phyloP scores from a whole-genome alignment of 768 basidiomycete genomes.

The Naganishia onofrii region DNA sequence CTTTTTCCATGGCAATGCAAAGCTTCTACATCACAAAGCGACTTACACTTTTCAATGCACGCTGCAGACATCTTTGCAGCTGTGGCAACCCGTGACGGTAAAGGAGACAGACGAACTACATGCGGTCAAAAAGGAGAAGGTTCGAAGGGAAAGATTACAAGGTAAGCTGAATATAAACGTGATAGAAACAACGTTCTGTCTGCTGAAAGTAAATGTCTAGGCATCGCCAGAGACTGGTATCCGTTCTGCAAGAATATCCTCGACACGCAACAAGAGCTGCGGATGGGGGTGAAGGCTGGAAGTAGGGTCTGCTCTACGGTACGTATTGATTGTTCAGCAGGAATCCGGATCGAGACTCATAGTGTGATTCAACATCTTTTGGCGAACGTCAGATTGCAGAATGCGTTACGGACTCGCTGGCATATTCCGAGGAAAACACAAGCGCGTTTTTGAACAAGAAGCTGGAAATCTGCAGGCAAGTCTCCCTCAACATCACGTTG shows the following conservation, averaged over 20 bases:
- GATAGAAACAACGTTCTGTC: background rate
- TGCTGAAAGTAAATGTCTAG: background rate
- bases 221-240: conserved; percentile 2
- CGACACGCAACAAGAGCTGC: background rate
- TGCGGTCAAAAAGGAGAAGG: background rate
- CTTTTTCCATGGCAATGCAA: no score
- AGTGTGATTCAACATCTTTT: background rate
- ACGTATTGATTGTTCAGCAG: background rate
- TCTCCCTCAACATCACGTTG: no score
- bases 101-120: background rate
- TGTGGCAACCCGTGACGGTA: background rate
- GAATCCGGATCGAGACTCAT: background rate
- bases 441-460: background rate
- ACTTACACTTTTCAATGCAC: background rate
- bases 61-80: background rate
- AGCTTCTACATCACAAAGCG: no score
- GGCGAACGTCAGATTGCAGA: conserved; percentile 4
- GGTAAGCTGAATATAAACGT: background rate
- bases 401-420: conserved; percentile 1
- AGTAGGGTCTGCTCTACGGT: conserved; percentile 7
- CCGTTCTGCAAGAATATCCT: conserved; percentile 5
- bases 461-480: background rate
- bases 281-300: background rate
- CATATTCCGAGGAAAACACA: conserved; percentile 9
- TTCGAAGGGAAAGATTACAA: conserved; percentile 10